Percentiles rank a stretch among this genome's conserved stretches.
phyloP scores from a whole-genome alignment of 805 yeast genomes.

The Ogataea methanolica region DNA sequence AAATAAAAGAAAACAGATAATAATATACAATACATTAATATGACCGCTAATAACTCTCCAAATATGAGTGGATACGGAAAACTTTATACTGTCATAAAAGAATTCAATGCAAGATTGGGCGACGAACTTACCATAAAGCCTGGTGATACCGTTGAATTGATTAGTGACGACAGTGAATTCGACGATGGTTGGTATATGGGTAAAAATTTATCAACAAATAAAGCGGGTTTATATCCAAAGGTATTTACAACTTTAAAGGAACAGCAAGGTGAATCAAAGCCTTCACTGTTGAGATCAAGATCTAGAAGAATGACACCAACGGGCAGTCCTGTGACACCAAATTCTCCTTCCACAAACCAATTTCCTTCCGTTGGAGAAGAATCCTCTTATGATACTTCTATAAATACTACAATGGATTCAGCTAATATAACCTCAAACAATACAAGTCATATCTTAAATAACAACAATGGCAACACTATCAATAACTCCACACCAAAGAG shows the following conservation, averaged over 20 bases:
- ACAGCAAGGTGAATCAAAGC: conserved; percentile 18
- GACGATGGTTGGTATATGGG: conserved; percentile 98
- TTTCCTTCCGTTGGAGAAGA: conserved; percentile 7
- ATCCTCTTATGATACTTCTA: conserved; percentile 3
- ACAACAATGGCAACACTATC: background rate
- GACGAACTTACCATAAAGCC: conserved; percentile 79
- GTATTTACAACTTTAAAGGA: conserved; percentile 44
- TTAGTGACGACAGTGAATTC: conserved; percentile 89
- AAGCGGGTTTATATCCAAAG: conserved; percentile 87
- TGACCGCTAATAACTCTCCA: background rate
- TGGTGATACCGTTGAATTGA: conserved; percentile 84
- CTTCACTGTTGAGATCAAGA: conserved; percentile 51
- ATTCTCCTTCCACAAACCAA: conserved; percentile 2
- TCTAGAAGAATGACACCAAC: conserved; percentile 43
- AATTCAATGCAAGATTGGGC: conserved; percentile 79
- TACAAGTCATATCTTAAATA: conserved; percentile 2
- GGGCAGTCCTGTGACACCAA: conserved; percentile 21
- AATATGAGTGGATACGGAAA: conserved; percentile 14
- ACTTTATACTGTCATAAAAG: conserved; percentile 65
- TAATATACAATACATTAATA: background rate
- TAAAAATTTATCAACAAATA: conserved; percentile 61
- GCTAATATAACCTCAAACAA: conserved; percentile 5
- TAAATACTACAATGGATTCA: conserved; percentile 10
- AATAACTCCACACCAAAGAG: conserved; percentile 1
- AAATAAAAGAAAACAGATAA: background rate